Conservation (phyloP, 2,329 filamentous ascomycete genomes). For the Fusarium drepaniforme region DNA sequence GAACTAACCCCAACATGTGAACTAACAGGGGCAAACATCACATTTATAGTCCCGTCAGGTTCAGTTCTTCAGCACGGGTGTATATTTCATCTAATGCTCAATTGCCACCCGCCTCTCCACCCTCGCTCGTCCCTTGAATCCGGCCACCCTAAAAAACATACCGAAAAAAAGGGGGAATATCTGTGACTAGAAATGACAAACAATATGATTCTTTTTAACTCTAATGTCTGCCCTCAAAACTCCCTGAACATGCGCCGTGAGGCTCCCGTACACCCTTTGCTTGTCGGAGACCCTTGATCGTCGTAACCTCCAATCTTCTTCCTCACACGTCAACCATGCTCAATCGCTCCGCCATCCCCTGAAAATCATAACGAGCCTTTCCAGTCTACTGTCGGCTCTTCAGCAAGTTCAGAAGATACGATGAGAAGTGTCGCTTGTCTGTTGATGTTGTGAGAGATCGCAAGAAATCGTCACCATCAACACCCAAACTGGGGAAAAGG, state of each 20-base stretch:
- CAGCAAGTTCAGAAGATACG: conserved; percentile 72
- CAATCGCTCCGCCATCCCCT: conserved; percentile 7
- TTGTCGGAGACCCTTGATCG: conserved; percentile 15
- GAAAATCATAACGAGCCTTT: conserved; percentile 9
- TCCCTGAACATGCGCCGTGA: conserved; percentile 47
- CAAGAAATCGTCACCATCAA: conserved; percentile 71
- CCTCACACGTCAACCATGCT: conserved; percentile 11
- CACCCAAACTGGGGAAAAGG: conserved; percentile 74
- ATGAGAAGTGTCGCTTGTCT: conserved; percentile 72
- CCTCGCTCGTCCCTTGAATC: conserved; percentile 18
- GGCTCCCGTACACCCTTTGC: conserved; percentile 33
- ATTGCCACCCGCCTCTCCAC: conserved; percentile 3
- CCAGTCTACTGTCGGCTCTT: conserved; percentile 55
- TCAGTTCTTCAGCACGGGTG: neutral
- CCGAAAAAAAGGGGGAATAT: conserved; percentile 39
- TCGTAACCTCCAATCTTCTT: conserved; percentile 22
- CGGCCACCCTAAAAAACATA: conserved; percentile 26
- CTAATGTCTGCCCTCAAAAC: conserved; percentile 47
- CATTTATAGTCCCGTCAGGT: neutral
- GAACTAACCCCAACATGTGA: neutral
- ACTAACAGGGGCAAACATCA: neutral
- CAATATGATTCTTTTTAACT: conserved; percentile 45
- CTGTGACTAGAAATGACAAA: conserved; percentile 41
- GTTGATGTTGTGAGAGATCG: conserved; percentile 68
- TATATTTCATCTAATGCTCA: conserved; percentile 29